Percentiles rank a stretch among this genome's conserved stretches.
phyloP scores from a whole-genome alignment of 495 filamentous ascomycete genomes.

The Neurospora sp. region DNA sequence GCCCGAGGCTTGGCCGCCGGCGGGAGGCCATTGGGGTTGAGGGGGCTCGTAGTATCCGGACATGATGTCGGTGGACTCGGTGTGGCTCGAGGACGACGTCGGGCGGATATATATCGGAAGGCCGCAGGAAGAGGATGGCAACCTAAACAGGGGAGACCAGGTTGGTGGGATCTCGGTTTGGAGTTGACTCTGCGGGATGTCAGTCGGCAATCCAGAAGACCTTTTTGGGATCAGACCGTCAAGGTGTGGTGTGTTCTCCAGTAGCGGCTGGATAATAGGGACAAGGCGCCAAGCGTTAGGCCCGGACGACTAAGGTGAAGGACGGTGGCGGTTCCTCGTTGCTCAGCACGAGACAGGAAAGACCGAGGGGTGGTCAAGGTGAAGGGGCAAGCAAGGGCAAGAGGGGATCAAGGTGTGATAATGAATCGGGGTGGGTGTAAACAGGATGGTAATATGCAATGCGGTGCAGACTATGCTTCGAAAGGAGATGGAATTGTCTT shows the following conservation, averaged over 20 bases:
- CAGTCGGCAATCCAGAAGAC: constrained; percentile 8
- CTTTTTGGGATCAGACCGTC: background rate
- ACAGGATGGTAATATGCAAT: background rate
- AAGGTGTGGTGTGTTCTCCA: background rate
- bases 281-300: background rate
- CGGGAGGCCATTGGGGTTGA: constrained; percentile 63
- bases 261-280: background rate
- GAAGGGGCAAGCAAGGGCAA: background rate
- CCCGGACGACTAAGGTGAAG: background rate
- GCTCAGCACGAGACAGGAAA: background rate
- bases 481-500: background rate
- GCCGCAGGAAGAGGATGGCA: constrained; percentile 16
- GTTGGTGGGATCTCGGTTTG: constrained; percentile 9
- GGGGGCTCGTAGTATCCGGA: constrained; percentile 80
- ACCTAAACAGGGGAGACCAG: background rate
- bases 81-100: constrained; percentile 4
- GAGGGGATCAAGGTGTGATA: background rate
- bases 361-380: background rate
- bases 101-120: constrained; percentile 22
- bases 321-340: background rate
- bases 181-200: constrained; percentile 7
- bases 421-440: background rate
- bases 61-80: constrained; percentile 42
- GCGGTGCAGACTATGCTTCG: background rate
- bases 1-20: constrained; percentile 44